Evolutionary conservation across 768 basidiomycete genomes (phyloP).

Genomic region (Suillus americanus): DNA sequence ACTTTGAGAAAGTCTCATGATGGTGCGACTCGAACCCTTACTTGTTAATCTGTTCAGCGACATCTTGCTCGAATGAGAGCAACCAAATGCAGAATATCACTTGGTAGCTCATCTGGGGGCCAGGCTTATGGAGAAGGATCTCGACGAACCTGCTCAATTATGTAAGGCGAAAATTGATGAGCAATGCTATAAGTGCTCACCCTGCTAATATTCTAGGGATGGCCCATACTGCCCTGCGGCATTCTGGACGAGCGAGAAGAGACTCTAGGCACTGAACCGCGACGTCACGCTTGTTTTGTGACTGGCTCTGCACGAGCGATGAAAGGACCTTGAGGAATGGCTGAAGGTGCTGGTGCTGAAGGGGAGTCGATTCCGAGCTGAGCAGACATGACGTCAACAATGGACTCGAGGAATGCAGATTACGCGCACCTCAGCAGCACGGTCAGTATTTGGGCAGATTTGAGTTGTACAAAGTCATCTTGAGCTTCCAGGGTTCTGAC

Average conservation of each 20-base stretch:
- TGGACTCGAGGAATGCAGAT: slow-evolving; percentile 15
- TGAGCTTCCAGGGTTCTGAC: slow-evolving; percentile 75
- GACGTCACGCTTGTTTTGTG: slow-evolving; percentile 77
- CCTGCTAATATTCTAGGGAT: slow-evolving; percentile 67
- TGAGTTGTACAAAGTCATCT: slow-evolving; percentile 96
- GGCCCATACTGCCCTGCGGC: slow-evolving; percentile 78
- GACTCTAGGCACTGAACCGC: slow-evolving; percentile 91
- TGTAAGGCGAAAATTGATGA: no score
- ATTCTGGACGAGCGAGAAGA: slow-evolving; percentile 77
- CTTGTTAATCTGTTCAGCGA: slow-evolving; percentile 89
- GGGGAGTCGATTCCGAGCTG: slow-evolving; percentile 51
- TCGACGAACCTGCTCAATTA: slow-evolving; percentile 64
- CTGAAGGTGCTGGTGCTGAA: slow-evolving; percentile 52
- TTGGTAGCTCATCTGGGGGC: slow-evolving; percentile 96
- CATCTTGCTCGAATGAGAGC: slow-evolving; percentile 83
- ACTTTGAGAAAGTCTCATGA: slow-evolving; percentile 5
- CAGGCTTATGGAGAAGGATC: slow-evolving; percentile 75
- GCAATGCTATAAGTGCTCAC: slow-evolving; percentile 35
- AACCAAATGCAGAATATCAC: slow-evolving; percentile 93
- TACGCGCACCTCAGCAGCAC: slow-evolving; percentile 67
- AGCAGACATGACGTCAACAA: slow-evolving; percentile 3
- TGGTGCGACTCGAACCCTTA: slow-evolving; percentile 34
- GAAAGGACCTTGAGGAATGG: slow-evolving; percentile 63
- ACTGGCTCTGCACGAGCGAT: slow-evolving; percentile 56
- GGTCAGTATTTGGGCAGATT: slow-evolving; percentile 84